phyloP scores from a whole-genome alignment of 1,139 yeast species.

The Taphrina communis region DNA sequence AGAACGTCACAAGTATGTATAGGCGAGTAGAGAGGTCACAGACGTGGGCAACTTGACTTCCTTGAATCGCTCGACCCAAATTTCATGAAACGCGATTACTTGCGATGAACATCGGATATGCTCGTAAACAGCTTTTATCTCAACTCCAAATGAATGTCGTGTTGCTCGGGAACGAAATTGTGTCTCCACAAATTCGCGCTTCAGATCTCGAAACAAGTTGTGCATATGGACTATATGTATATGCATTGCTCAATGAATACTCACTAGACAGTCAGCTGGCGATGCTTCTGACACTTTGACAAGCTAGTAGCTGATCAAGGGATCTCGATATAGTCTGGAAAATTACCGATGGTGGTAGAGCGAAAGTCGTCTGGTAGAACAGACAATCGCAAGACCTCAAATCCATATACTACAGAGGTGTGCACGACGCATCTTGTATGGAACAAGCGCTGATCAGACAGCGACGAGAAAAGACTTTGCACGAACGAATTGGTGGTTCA shows the following conservation, averaged over 20 bases:
- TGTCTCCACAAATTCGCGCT: constrained; percentile 9
- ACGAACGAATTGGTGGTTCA: neutral
- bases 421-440: neutral
- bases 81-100: constrained; percentile 5
- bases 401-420: constrained; percentile 8
- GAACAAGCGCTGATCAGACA: neutral
- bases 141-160: neutral
- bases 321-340: neutral
- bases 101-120: neutral
- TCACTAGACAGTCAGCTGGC: neutral
- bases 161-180: neutral
- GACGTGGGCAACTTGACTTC: neutral
- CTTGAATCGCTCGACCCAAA: neutral
- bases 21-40: neutral
- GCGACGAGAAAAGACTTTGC: constrained; percentile 3
- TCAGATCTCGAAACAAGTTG: constrained; percentile 2
- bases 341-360: neutral
- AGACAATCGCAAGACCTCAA: constrained; percentile 8
- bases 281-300: neutral
- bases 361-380: neutral
- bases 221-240: too few species aligned
- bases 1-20: neutral
- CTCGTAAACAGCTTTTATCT: neutral
- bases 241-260: neutral
- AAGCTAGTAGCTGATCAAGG: neutral